Percentiles rank a stretch among this genome's conserved stretches.
Conservation (phyloP, 371 early-diverging fungal genomes). For the Dinochytrium kinnereticum region DNA sequence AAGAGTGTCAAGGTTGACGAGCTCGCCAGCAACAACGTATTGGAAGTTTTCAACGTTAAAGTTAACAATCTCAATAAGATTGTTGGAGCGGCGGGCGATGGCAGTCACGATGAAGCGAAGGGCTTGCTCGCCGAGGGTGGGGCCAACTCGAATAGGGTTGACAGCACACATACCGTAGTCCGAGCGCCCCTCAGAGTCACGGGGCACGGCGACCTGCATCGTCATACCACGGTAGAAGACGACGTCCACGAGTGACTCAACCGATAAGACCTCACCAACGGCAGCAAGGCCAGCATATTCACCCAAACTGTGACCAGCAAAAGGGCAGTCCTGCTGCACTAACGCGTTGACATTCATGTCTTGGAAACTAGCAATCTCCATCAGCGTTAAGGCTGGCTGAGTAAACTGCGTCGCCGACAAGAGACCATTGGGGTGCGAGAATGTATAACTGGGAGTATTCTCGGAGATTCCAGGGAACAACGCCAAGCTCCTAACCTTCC, state of each 20-base stretch:
- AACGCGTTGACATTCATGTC: slow-evolving; percentile 91
- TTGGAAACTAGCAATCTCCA: slow-evolving; percentile 92
- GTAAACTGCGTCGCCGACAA: slow-evolving; percentile 96
- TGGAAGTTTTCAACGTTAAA: slow-evolving; percentile 96
- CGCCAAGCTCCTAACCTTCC: slow-evolving; percentile 71
- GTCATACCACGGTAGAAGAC: slow-evolving; percentile 97
- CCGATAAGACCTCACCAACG: slow-evolving; percentile 86
- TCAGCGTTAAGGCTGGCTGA: slow-evolving; percentile 89
- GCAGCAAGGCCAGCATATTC: slow-evolving; percentile 94
- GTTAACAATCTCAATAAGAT: slow-evolving; percentile 94
- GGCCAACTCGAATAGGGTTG: slow-evolving; percentile 89
- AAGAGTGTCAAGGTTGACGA: slow-evolving; percentile 78
- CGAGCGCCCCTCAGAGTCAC: slow-evolving; percentile 82
- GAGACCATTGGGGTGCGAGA: slow-evolving; percentile 88
- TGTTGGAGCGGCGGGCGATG: slow-evolving; percentile 77
- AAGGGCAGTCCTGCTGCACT: slow-evolving; percentile 81
- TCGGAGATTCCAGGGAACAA: slow-evolving; percentile 91
- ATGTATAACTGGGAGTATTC: slow-evolving; percentile 83
- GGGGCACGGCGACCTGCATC: slow-evolving; percentile 93
- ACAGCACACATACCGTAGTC: slow-evolving; percentile 96
- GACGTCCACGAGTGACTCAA: slow-evolving; percentile 89
- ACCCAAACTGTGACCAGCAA: slow-evolving; percentile 95
- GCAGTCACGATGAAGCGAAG: slow-evolving; percentile 82
- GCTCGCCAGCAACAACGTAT: slow-evolving; percentile 93
- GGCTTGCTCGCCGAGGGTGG: slow-evolving; percentile 83